Evolutionary conservation across 345 rosid genomes (phyloP), one percentile per base, ranked within the genome.

Genomic region (Conringia planisiliqua): DNA sequence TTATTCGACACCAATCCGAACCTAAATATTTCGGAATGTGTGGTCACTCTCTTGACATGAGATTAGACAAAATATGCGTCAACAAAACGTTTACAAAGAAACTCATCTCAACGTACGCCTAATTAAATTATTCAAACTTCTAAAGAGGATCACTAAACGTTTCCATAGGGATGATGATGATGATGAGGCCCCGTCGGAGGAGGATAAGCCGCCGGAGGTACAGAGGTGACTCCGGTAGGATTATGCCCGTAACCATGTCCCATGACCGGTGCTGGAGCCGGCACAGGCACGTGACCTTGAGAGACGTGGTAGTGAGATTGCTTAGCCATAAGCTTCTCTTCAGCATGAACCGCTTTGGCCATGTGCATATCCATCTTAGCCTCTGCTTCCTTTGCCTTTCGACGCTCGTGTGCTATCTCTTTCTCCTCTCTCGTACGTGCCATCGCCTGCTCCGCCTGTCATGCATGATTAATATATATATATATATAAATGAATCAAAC

Each of bases 281-380:
- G 50, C 24, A 55, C 0, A 52, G 65, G 63, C 26, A 43, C 0
- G 7, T 55, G 75, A 70, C 80, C 76, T 6, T 62, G 76, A 56
- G 75, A 3, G 10, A 70, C 43, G 3, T 62, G 71, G 66, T 55
- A 64, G 6, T 63, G 80, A 47, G 76, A 62, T 55, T 77, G 80
- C 47, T 77, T 77, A 70, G 80, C 18, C 60, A 63, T 47, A 26
- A 77, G 80, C 71, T 77, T 77, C 1, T 78, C 75, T 24, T 61
- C 87, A 0, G 84, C 87, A 44, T 88, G 96, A 55, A 55, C 70
- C 0, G 82, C 93, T 58, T 88, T 90, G 72, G 85, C 87, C 44
- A 87, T 75, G 72, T 87, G 93, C 79, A 93, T 65, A 72, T 87
- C 83, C 90, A 83, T 86, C 48, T 88, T 89, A 20, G 93, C 90